These are phyloP conservation scores for Kewa caespitosa DNA, from an alignment of 179 eudicot species.

Conservation along the genomic window DNA sequence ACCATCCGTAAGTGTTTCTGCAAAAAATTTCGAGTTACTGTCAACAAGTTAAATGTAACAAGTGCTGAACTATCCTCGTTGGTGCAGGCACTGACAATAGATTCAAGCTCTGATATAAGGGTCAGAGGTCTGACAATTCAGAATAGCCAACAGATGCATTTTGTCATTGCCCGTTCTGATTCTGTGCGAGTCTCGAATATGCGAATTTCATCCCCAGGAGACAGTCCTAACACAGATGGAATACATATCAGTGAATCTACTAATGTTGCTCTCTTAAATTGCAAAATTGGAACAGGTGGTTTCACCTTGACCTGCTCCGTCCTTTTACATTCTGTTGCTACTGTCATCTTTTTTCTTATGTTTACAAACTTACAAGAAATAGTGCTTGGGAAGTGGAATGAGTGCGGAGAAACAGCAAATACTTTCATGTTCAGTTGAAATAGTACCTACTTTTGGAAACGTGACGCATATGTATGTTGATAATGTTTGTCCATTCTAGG, in stretches of 20 bases:
- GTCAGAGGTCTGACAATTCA: conserved; percentile 47
- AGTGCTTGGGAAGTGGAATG: neutral
- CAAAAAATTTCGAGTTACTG: neutral
- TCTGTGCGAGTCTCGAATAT: conserved; percentile 44
- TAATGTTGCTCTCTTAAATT: conserved; percentile 50
- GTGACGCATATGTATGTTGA: neutral
- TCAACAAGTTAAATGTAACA: neutral
- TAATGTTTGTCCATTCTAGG: conserved; percentile 38
- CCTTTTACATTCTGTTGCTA: neutral
- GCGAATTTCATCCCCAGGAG: conserved; percentile 49
- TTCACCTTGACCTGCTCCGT: conserved; percentile 9
- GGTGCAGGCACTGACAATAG: conserved; percentile 75
- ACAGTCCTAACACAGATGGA: conserved; percentile 58
- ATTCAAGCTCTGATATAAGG: conserved; percentile 47
- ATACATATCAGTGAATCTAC: conserved; percentile 66
- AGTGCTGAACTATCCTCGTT: neutral
- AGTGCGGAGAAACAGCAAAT: neutral
- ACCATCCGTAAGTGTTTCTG: conserved; percentile 61
- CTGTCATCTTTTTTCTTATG: neutral
- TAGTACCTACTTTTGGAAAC: neutral
- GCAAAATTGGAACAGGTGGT: conserved; percentile 78
- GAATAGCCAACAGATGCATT: conserved; percentile 60
- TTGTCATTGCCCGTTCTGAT: conserved; percentile 37
- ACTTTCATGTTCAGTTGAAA: neutral
- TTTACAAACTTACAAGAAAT: neutral